Conservation (phyloP, 2,329 filamentous ascomycete species). For the Apiospora pterosperma region DNA sequence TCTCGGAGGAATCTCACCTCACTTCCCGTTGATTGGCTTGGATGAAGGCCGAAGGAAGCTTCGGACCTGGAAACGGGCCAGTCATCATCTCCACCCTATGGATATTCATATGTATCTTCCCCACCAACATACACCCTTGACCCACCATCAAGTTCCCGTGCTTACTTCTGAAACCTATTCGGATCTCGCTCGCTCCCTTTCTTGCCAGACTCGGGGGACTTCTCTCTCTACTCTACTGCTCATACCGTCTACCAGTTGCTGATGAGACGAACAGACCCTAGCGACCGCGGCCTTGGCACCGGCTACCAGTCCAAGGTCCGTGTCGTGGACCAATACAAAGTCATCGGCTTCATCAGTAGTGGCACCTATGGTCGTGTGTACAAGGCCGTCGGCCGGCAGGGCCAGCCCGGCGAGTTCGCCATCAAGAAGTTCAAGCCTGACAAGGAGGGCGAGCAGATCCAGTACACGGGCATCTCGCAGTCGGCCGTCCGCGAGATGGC, state of each 20-base stretch:
- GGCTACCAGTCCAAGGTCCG: slow-evolving; percentile 76
- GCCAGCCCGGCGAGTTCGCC: slow-evolving; percentile 78
- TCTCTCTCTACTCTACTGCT: background rate
- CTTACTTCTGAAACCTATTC: background rate
- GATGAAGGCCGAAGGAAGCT: background rate
- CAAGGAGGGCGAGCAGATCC: slow-evolving; percentile 91
- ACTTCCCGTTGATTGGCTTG: background rate
- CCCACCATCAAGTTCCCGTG: background rate
- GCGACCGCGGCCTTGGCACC: slow-evolving; percentile 40
- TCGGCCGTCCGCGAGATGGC: slow-evolving; percentile 98
- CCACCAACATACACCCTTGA: background rate
- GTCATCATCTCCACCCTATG: background rate
- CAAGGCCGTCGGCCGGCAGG: slow-evolving; percentile 79
- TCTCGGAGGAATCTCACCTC: background rate
- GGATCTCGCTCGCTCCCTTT: background rate
- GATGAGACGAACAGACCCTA: slow-evolving; percentile 40
- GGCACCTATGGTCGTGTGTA: slow-evolving; percentile 98
- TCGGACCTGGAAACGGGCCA: background rate
- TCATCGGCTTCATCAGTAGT: slow-evolving; percentile 96
- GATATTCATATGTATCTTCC: background rate
- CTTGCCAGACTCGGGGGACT: too few relatives aligned
- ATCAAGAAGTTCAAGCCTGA: slow-evolving; percentile 99
- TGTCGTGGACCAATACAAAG: slow-evolving; percentile 89
- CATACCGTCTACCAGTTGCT: background rate
- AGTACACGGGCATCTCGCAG: slow-evolving; percentile 97